Evolutionary conservation across 495 filamentous ascomycete species (phyloP).

Genomic region (Lepidopterella palustris): DNA sequence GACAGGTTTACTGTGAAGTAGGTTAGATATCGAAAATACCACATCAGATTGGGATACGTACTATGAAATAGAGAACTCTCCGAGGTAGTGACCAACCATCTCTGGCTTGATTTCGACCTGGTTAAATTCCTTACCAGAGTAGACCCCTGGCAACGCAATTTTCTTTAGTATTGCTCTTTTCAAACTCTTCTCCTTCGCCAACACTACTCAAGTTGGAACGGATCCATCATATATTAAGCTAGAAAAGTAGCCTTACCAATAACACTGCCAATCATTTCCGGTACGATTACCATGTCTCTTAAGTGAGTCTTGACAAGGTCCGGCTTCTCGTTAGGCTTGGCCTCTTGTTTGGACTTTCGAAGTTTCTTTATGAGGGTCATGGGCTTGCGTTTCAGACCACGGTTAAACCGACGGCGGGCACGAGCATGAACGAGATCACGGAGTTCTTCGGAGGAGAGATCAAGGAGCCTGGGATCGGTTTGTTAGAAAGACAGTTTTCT

Average conservation of each 20-base stretch:
- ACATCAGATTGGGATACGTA: slow-evolving; percentile 48
- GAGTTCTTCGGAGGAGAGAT: slow-evolving; percentile 96
- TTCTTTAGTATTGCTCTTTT: too few species aligned
- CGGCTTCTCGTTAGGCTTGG: slow-evolving; percentile 99
- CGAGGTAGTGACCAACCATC: slow-evolving; percentile 99
- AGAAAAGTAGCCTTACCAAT: too few species aligned
- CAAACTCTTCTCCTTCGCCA: too few species aligned
- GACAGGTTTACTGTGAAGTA: slow-evolving; percentile 78
- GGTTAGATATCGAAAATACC: slow-evolving; percentile 30
- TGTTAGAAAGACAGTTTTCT: background rate
- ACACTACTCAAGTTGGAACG: too few species aligned
- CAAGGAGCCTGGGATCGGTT: slow-evolving; percentile 66
- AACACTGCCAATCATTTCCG: slow-evolving; percentile 97
- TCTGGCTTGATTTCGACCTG: slow-evolving; percentile 99
- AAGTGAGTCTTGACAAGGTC: slow-evolving; percentile 99
- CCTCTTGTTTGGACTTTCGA: slow-evolving; percentile 99
- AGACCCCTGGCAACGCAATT: too few species aligned
- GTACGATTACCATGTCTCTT: slow-evolving; percentile 98
- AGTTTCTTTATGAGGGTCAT: slow-evolving; percentile 99
- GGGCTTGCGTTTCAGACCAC: slow-evolving; percentile 98
- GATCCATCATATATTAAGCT: too few species aligned
- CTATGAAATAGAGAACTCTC: slow-evolving; percentile 99
- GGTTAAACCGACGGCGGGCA: slow-evolving; percentile 97
- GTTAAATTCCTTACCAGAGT: slow-evolving; percentile 99
- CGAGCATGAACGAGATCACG: slow-evolving; percentile 98